phyloP scores from a whole-genome alignment of 805 yeast genomes.

The Starmerella sp. region DNA sequence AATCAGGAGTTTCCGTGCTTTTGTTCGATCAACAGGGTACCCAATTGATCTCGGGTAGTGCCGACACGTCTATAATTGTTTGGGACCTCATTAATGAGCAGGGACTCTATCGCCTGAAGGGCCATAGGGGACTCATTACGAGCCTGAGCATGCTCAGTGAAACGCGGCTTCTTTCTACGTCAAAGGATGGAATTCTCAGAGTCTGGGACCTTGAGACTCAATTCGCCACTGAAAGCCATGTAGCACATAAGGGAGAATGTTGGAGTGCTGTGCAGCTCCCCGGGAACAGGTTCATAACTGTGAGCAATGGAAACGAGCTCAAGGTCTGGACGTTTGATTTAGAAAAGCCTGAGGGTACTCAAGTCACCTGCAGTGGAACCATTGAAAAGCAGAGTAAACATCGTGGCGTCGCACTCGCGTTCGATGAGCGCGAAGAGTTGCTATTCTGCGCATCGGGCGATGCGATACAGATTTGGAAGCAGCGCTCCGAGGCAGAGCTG shows the following conservation, averaged over 20 bases:
- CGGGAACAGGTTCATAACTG: constrained; percentile 42
- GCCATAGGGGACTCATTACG: constrained; percentile 83
- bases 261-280: constrained; percentile 53
- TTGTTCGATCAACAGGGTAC: constrained; percentile 75
- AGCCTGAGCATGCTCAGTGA: constrained; percentile 50
- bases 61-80: constrained; percentile 69
- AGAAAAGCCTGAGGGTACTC: constrained; percentile 39
- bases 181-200: constrained; percentile 85
- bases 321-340: constrained; percentile 73
- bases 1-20: constrained; percentile 58
- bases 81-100: constrained; percentile 95
- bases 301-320: constrained; percentile 70
- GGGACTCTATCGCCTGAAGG: constrained; percentile 74
- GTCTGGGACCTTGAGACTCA: constrained; percentile 86
- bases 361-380: constrained; percentile 48
- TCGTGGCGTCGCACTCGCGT: constrained; percentile 16
- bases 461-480: constrained; percentile 66
- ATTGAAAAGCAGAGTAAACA: constrained; percentile 48
- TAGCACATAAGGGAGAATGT: constrained; percentile 87
- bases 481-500: constrained; percentile 66
- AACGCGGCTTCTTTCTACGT: constrained; percentile 59
- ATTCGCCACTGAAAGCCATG: constrained; percentile 88
- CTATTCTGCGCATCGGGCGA: constrained; percentile 54
- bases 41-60: constrained; percentile 71
- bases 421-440: background rate